Evolutionary conservation across 768 basidiomycete genomes (phyloP).

Genomic region (Coprinellus aureogranulatus): DNA sequence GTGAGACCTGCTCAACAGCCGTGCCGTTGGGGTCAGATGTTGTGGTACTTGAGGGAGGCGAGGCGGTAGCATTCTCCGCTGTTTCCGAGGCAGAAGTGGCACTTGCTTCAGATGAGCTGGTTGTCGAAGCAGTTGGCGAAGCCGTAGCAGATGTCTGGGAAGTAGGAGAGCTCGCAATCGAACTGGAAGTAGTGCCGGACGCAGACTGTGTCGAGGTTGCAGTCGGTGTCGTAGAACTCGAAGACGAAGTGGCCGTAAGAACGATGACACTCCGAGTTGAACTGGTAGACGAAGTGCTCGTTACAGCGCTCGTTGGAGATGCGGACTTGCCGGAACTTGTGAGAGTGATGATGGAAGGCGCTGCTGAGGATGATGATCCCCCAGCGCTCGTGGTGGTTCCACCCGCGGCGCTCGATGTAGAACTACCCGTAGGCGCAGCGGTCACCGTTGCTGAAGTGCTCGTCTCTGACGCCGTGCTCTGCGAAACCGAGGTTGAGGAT

Average conservation of each 20-base stretch:
- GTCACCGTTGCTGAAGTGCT: background rate
- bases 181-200: constrained; percentile 11
- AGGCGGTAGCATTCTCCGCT: constrained; percentile 15
- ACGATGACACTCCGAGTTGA: constrained; percentile 13
- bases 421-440: background rate
- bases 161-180: background rate
- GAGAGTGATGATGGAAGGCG: constrained; percentile 2
- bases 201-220: background rate
- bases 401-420: background rate
- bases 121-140: background rate
- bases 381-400: background rate
- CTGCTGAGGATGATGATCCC: constrained; percentile 12
- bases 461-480: constrained; percentile 17
- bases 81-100: constrained; percentile 14
- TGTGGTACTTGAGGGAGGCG: constrained; percentile 3
- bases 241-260: constrained; percentile 13
- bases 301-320: background rate
- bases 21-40: constrained; percentile 21
- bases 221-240: constrained; percentile 2
- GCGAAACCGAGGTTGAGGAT: constrained; percentile 7
- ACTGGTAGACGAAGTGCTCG: background rate
- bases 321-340: background rate
- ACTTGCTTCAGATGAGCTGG: constrained; percentile 2
- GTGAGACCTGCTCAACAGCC: constrained; percentile 32
- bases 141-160: constrained; percentile 5